Evolutionary conservation across 139 green algal species (phyloP).

Genomic region (Pleodorina starrii): DNA sequence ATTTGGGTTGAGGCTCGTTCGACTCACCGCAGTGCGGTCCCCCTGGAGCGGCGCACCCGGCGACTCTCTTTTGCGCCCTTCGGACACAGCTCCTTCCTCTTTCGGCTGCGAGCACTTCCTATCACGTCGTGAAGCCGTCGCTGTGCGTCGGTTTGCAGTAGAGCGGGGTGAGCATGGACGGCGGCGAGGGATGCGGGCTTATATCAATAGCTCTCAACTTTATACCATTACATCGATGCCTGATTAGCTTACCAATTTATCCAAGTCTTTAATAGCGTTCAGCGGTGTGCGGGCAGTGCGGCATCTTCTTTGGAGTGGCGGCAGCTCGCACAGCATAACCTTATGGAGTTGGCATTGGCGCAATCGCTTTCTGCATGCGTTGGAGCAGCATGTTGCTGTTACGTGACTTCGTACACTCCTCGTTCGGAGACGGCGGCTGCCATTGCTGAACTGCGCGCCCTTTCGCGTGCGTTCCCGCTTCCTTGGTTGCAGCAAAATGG

Average conservation of each 20-base stretch:
- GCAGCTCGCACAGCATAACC: no score
- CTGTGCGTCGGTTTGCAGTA: constrained; percentile 13
- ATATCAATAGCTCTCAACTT: background rate
- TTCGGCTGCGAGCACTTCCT: constrained; percentile 35
- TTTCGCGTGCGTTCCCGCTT: background rate
- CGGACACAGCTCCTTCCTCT: background rate
- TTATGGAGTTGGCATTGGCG: no score
- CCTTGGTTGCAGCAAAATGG: constrained; percentile 58
- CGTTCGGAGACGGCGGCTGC: background rate
- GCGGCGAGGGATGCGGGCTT: constrained; percentile 2
- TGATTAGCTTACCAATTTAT: no score
- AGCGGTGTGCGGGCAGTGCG: background rate
- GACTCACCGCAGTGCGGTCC: no score
- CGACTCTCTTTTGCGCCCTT: no score
- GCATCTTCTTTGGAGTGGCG: background rate
- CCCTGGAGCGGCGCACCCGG: no score
- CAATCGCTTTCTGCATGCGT: no score
- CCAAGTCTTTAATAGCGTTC: background rate
- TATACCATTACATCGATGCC: no score
- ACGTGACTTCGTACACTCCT: background rate
- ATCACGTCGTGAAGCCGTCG: constrained; percentile 34
- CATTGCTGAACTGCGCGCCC: background rate
- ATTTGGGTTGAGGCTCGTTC: no score
- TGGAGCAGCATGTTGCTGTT: background rate
- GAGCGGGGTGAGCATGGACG: constrained; percentile 38